These are phyloP conservation scores for Castanea crenata DNA, from an alignment of 306 rosid genomes.

Conservation along the genomic window DNA sequence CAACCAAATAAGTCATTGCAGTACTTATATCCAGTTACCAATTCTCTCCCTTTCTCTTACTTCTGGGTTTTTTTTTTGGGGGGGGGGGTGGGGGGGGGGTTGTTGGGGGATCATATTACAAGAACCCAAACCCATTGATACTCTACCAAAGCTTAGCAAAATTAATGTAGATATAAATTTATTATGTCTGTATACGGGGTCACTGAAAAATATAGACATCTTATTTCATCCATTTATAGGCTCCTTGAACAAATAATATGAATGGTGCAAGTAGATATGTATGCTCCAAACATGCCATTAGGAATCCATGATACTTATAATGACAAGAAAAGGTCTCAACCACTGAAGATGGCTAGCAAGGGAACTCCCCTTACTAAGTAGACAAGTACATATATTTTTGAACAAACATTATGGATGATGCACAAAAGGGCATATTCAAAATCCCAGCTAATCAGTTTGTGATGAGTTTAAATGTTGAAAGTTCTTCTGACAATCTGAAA, in stretches of 20 bases:
- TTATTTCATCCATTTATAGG: background rate
- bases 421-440: background rate
- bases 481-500: background rate
- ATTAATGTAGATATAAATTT: background rate
- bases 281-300: too few relatives aligned
- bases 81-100: background rate
- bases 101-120: background rate
- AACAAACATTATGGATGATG: background rate
- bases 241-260: background rate
- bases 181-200: background rate
- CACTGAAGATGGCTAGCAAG: background rate
- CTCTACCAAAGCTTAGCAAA: background rate
- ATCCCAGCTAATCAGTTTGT: background rate
- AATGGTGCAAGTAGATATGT: background rate
- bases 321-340: background rate
- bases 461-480: background rate
- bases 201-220: background rate
- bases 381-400: background rate
- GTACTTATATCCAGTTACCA: background rate
- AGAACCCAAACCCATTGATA: background rate
- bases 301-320: background rate
- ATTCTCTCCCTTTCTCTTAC: too few relatives aligned
- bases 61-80: background rate
- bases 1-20: slow-evolving; percentile 4
- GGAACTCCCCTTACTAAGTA: background rate